Base-by-base conservation (phyloP, 345 rosid species). In the Mercurialis annua region DNA sequence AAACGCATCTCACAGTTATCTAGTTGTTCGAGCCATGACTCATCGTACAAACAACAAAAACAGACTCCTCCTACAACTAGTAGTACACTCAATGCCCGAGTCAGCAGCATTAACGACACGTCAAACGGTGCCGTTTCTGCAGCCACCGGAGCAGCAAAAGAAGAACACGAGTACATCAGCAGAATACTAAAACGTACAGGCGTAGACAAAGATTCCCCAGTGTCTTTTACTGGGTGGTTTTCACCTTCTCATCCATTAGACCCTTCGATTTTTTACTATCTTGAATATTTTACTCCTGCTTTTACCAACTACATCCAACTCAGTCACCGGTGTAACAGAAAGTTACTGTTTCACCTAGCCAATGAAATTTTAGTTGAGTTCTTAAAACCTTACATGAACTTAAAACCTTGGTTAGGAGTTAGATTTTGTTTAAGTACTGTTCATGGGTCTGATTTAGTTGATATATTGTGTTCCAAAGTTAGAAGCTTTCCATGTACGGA, bases 191-290 rank as follows among this genome's bases (percentile, higher is more conserved):
- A 76, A 68, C 64, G 88, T 71, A 77, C 82, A 0, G 88, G 90
- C 21, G 62, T 84, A 59, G 83, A 81, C 59, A 83, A 79, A 65
- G 77, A 79, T 48, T 76, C 85, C 36, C 82, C 80, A 11, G 71
- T 82, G 42, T 76, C 92, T 46, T 84, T 71, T 62, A 71, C 73
- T 0, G 62, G 76, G 30, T 82, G 88, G 86, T 83, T 85, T 79
- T 86, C 97, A 60, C 83, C 87, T 21, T 75, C 93, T 1, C 87
- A 81, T 29, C 89, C 92, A 12, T 71, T 90, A 10, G 80, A 93
- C 70, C 88, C 94, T 18, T 84, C 94, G 4, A 83, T 81, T 65
- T 93, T 90, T 78, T 67, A 82, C 73, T 67, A 75, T 50, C 84
- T 90, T 54, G 96, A 90, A 67, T 72, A 67, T 44, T 80, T 68